phyloP scores from a whole-genome alignment of 805 yeast genomes.

The Kurtzmaniella fragi region DNA sequence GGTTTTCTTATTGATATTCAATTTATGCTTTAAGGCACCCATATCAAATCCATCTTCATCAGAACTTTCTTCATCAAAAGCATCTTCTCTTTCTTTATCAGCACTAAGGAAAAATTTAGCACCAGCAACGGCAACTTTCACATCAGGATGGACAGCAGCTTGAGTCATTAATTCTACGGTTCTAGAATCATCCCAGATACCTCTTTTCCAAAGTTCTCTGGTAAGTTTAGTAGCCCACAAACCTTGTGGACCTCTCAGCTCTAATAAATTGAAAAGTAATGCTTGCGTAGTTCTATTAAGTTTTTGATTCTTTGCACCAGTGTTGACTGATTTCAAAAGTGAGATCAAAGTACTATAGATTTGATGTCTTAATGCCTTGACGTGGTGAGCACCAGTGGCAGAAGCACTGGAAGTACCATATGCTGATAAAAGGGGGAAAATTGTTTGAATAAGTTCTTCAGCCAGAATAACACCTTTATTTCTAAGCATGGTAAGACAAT shows the following conservation, averaged over 20 bases:
- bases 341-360: constrained; percentile 76
- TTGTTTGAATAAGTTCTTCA: constrained; percentile 75
- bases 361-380: constrained; percentile 77
- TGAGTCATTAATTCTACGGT: constrained; percentile 98
- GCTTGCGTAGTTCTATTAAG: constrained; percentile 90
- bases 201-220: constrained; percentile 95
- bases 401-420: constrained; percentile 46
- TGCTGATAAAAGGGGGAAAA: constrained; percentile 78
- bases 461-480: constrained; percentile 77
- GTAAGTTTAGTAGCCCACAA: constrained; percentile 95
- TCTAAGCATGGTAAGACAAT: constrained; percentile 82
- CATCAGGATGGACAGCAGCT: constrained; percentile 84
- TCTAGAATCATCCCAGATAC: constrained; percentile 96
- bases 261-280: constrained; percentile 77
- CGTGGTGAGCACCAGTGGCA: constrained; percentile 52
- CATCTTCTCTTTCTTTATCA: constrained; percentile 87
- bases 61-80: constrained; percentile 63
- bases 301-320: constrained; percentile 86
- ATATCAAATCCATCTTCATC: constrained; percentile 75
- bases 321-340: constrained; percentile 74
- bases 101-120: constrained; percentile 91
- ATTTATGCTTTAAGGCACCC: constrained; percentile 68
- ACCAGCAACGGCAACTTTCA: constrained; percentile 85
- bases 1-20: constrained; percentile 78
- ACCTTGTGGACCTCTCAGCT: constrained; percentile 72